Evolutionary conservation across 208 protist genomes (phyloP), one percentile per base, ranked within the genome.

Genomic region (Crithidia sp.): DNA sequence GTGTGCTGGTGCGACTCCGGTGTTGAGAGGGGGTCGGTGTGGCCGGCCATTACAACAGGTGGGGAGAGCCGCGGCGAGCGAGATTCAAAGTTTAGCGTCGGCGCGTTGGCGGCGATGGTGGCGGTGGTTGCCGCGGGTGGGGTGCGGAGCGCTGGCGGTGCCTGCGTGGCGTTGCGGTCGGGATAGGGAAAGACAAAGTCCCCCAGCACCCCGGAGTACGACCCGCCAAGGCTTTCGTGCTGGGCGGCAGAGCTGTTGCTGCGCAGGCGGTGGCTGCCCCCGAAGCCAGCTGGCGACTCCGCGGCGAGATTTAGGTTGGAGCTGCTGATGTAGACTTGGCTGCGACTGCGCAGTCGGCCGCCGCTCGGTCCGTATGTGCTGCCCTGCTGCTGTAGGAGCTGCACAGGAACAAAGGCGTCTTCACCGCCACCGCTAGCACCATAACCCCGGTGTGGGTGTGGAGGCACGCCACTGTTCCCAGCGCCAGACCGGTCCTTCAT

Each of bases 121-220:
- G 37, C 10, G 5, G n/a, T 36, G 36, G 49, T 37, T 36, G 49
- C 45, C 2, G 49, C 36, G 13, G 39, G 37, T 10, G 62, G 45
- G 3, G 62, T 67, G 14, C 49, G 62, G 5, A 9, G 62, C 62
- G 62, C 16, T 50, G 37, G 49, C 12, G 45, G 9, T 49, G 45
- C 45, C 12, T 5, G 49, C 12, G 50, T 14, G 8, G 49, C 39
- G 37, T 37, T 67, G 19, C 49, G 62, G 49, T 57, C 62, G 6
- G 62, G 62, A 43, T 67, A 57, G 14, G 62, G 62, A 16, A 67
- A 67, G 6, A 67, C 62, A 14, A 67, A 67, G 62, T 67, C 37
- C 4, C 62, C 62, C 3, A 67, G 37, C 36, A 67, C 49, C 36
- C 62, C 49, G 14, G 62, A 67, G 62, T 57, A 67, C 13, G 62